Conservation (phyloP, 768 basidiomycete genomes). For the Suillus ampliporus region DNA sequence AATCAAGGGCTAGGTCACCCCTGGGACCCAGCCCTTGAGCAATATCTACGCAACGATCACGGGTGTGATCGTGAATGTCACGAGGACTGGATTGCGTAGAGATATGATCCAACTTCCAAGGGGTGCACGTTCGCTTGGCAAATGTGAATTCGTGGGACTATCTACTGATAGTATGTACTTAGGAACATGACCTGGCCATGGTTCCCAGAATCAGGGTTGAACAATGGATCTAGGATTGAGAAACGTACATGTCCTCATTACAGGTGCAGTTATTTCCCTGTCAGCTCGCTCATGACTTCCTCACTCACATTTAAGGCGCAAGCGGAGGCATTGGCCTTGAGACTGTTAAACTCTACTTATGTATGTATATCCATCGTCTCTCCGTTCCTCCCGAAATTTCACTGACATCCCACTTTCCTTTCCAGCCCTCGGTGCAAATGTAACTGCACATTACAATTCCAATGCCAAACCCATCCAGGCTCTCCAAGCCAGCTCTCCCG, state of each 20-base stretch:
- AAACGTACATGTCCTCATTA: slow-evolving; percentile 71
- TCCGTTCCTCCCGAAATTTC: not conserved
- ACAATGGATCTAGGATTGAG: slow-evolving; percentile 63
- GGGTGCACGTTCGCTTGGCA: not conserved
- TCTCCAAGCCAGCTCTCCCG: slow-evolving; percentile 43
- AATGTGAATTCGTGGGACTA: not conserved
- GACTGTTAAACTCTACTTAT: slow-evolving; percentile 60
- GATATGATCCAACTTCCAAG: not conserved
- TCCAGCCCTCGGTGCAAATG: slow-evolving; percentile 71
- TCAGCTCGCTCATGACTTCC: not conserved
- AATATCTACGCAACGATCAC: no score
- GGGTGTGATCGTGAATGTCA: no score
- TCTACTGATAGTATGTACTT: no score
- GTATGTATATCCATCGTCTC: slow-evolving; percentile 36
- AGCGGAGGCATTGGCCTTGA: slow-evolving; percentile 79
- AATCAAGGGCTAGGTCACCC: no score
- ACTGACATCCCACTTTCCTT: slow-evolving; percentile 5
- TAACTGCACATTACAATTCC: slow-evolving; percentile 75
- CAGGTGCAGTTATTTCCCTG: slow-evolving; percentile 47
- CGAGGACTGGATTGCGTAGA: not conserved
- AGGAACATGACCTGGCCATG: not conserved
- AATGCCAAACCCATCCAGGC: slow-evolving; percentile 48
- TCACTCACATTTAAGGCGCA: slow-evolving; percentile 52
- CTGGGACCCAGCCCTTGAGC: no score
- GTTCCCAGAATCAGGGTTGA: not conserved